A percentile compares a stretch with the other conserved stretches of the same genome.
Conservation (phyloP, 768 basidiomycete genomes). For the Termitomyces sp. region DNA sequence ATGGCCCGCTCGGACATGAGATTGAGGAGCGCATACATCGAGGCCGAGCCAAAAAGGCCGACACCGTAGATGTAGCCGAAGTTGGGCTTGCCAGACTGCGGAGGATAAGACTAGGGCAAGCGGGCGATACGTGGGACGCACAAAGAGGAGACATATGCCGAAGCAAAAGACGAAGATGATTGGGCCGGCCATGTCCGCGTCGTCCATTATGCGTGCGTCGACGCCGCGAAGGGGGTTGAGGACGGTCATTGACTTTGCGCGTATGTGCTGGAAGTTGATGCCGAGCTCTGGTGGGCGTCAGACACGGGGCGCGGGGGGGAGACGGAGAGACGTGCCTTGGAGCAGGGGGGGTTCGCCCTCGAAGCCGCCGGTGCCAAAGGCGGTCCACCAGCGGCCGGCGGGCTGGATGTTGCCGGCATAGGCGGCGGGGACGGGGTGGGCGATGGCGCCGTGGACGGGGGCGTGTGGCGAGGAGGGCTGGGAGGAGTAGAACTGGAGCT, state of each 20-base stretch:
- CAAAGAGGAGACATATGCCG: conserved; percentile 86
- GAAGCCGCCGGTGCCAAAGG: conserved; percentile 91
- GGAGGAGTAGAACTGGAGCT: conserved; percentile 64
- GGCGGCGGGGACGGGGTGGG: conserved; percentile 29
- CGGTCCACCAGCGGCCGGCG: conserved; percentile 86
- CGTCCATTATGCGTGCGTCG: conserved; percentile 96
- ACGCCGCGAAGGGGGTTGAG: conserved; percentile 84
- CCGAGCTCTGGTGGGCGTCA: conserved; percentile 67
- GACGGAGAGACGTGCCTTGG: conserved; percentile 55
- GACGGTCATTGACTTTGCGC: conserved; percentile 89
- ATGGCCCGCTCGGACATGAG: conserved; percentile 95
- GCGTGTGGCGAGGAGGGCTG: neutral
- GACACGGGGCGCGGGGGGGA: neutral
- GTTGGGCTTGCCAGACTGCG: conserved; percentile 94
- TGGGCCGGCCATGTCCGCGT: conserved; percentile 95
- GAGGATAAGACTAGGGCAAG: neutral
- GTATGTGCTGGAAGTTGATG: conserved; percentile 96
- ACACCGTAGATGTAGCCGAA: conserved; percentile 99
- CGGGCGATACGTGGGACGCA: conserved; percentile 35
- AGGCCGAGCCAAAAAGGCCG: conserved; percentile 87
- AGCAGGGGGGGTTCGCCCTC: conserved; percentile 95
- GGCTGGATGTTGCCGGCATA: conserved; percentile 74
- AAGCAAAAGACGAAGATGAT: conserved; percentile 94
- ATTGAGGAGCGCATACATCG: conserved; percentile 92
- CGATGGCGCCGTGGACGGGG: conserved; percentile 45